Base-by-base conservation (phyloP, 2,329 filamentous ascomycete species). In the Aspergillus hortae region DNA sequence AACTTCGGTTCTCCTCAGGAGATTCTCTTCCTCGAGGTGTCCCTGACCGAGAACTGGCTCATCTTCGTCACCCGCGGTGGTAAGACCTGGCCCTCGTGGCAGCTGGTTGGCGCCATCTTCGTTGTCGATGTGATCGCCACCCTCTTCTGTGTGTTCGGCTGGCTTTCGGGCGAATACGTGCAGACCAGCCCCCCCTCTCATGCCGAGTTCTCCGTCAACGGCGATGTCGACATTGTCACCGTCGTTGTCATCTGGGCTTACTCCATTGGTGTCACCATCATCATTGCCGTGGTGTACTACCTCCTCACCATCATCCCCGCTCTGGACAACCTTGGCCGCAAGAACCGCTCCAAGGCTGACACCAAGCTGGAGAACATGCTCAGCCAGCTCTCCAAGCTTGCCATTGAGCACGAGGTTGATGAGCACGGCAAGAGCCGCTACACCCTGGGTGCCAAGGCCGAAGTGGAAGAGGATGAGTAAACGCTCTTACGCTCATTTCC, bases 21-120 rank as follows among this genome's bases (percentile, higher is more conserved):
- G 65, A 86, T 90, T 54, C 79, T 95, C 71, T 95, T 95, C 86
- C 85, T 95, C 40, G 85, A 95, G 79, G 86, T 95, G 74, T 91
- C 89, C 17, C 84, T 95, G 55, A 92, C 90, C 64, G 90, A 95
- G 83, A 95, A 95, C 81, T 95, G 90, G 90, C 84, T 95, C 53
- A 95, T 95, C 77, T 95, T 95, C 82, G 92, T 95, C 76, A 95
- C 90, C 65, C 90, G 90, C 83, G 90, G 87, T 67, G 84, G 82
- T 61, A 80, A 84, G 73, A 90, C 87, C 25, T 86, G 82, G 77
- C 87, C 87, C 54, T 88, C 86, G 2, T 88, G 85, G 83, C 86
- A 90, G 74, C 77, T 90, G 49, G 79, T 90, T 55, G 77, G 75
- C 57, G 87, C 87, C 61, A 90, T 90, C 69, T 76, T 87, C 60